Conservation (phyloP, 495 filamentous ascomycete species). For the Chaetomidium leptoderma region DNA sequence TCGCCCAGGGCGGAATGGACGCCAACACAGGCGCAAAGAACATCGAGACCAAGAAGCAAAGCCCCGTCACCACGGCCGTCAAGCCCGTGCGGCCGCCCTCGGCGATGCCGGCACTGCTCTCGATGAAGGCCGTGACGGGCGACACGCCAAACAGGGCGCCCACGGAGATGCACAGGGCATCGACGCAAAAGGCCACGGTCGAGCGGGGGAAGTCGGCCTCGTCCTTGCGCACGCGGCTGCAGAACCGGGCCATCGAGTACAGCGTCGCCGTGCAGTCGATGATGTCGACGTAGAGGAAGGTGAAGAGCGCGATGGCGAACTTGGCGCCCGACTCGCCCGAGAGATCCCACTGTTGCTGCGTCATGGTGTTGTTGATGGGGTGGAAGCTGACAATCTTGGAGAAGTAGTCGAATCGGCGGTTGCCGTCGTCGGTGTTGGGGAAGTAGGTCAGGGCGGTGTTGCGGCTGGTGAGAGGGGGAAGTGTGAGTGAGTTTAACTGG, state of each 20-base stretch:
- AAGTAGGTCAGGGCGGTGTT: slow-evolving; percentile 73
- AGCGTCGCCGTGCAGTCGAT: slow-evolving; percentile 60
- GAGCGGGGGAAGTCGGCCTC: slow-evolving; percentile 62
- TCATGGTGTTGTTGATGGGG: slow-evolving; percentile 62
- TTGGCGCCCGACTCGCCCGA: slow-evolving; percentile 44
- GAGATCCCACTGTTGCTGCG: slow-evolving; percentile 65
- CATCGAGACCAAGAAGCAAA: slow-evolving; percentile 72
- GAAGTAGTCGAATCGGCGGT: slow-evolving; percentile 70
- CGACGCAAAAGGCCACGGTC: slow-evolving; percentile 62
- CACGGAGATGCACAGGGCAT: slow-evolving; percentile 71
- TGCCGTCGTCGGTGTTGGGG: slow-evolving; percentile 60
- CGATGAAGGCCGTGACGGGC: slow-evolving; percentile 77
- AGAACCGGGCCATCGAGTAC: slow-evolving; percentile 81
- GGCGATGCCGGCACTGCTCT: slow-evolving; percentile 76
- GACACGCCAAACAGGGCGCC: slow-evolving; percentile 70
- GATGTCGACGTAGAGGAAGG: slow-evolving; percentile 84
- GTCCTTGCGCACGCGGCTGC: slow-evolving; percentile 54
- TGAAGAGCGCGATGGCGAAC: slow-evolving; percentile 73
- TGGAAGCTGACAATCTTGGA: slow-evolving; percentile 73
- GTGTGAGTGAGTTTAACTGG: neutral
- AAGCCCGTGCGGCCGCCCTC: slow-evolving; percentile 77
- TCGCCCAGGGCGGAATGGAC: slow-evolving; percentile 80
- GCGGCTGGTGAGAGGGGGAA: slow-evolving; percentile 39
- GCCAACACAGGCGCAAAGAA: slow-evolving; percentile 84
- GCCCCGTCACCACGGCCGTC: slow-evolving; percentile 66